A percentile compares a stretch with the other conserved stretches of the same genome.
Conservation (phyloP, 2,329 filamentous ascomycete genomes). For the Madurella fahalii region DNA sequence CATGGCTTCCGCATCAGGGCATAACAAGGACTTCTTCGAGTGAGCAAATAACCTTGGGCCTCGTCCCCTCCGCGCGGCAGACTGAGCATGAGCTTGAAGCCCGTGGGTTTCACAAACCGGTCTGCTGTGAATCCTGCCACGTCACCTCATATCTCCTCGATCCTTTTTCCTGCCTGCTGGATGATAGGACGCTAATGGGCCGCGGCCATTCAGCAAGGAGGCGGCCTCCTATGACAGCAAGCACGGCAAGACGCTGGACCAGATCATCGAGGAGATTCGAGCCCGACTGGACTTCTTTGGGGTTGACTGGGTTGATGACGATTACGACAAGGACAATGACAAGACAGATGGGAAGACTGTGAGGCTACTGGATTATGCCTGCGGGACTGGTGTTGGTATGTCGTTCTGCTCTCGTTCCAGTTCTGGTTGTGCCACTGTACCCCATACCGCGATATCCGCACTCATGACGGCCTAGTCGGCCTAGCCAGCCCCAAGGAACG, state of each 20-base stretch:
- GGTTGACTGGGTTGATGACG: conserved; percentile 48
- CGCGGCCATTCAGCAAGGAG: conserved; percentile 38
- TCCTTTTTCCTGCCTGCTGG: no score
- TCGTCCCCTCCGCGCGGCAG: no score
- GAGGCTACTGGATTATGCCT: conserved; percentile 70
- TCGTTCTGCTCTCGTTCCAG: not conserved
- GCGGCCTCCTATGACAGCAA: conserved; percentile 54
- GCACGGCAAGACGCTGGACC: conserved; percentile 49
- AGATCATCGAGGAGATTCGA: conserved; percentile 53
- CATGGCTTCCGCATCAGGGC: conserved; percentile 7
- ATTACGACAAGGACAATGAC: conserved; percentile 33
- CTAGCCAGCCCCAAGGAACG: no score
- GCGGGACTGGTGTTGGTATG: conserved; percentile 44
- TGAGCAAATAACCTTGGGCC: conserved; percentile 25
- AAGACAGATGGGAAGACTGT: conserved; percentile 35
- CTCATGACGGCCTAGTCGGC: no score
- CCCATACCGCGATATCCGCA: no score
- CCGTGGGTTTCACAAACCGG: no score
- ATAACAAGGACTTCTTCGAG: conserved; percentile 43
- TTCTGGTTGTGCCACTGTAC: not conserved
- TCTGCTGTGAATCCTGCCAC: no score
- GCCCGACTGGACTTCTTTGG: conserved; percentile 58
- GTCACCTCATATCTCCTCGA: no score
- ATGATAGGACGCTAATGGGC: not conserved
- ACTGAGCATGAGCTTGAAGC: no score